Percentiles rank a stretch among this genome's conserved stretches.
These are phyloP conservation scores for Saraca asoca DNA, from an alignment of 331 rosid species.

Conservation along the genomic window DNA sequence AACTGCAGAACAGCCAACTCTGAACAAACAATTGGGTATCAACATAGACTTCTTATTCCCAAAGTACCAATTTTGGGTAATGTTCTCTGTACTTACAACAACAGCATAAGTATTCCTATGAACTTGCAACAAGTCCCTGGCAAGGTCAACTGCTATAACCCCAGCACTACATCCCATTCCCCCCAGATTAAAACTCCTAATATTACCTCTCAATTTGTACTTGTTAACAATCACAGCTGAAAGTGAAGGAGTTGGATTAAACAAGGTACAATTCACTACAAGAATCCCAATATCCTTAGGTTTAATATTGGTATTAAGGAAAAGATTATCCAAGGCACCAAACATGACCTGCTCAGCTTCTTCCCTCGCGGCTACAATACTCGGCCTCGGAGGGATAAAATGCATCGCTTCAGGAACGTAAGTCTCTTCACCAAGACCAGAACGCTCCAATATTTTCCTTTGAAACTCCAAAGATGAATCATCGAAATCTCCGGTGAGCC, in stretches of 20 bases:
- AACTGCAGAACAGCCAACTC: background rate
- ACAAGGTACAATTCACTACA: conserved; percentile 1
- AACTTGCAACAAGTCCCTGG: background rate
- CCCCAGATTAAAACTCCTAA: background rate
- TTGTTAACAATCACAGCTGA: conserved; percentile 2
- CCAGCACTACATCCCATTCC: conserved; percentile 9
- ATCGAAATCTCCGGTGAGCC: conserved; percentile 47
- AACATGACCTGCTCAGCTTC: conserved; percentile 4
- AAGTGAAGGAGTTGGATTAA: background rate
- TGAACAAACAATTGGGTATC: background rate
- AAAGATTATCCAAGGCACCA: conserved; percentile 2
- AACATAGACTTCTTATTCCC: background rate
- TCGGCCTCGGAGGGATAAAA: background rate
- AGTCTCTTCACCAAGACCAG: conserved; percentile 67
- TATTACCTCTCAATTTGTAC: background rate
- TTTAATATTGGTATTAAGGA: background rate
- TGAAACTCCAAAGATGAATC: conserved; percentile 60
- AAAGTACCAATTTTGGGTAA: background rate
- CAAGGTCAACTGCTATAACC: background rate
- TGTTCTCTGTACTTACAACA: background rate
- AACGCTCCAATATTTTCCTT: conserved; percentile 51
- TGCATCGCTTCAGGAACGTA: conserved; percentile 41
- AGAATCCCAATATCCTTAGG: background rate
- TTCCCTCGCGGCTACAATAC: background rate
- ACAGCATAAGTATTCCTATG: conserved; percentile 1